Conservation (phyloP, 352 stramenopile species). For the Pythium aristosporum region DNA sequence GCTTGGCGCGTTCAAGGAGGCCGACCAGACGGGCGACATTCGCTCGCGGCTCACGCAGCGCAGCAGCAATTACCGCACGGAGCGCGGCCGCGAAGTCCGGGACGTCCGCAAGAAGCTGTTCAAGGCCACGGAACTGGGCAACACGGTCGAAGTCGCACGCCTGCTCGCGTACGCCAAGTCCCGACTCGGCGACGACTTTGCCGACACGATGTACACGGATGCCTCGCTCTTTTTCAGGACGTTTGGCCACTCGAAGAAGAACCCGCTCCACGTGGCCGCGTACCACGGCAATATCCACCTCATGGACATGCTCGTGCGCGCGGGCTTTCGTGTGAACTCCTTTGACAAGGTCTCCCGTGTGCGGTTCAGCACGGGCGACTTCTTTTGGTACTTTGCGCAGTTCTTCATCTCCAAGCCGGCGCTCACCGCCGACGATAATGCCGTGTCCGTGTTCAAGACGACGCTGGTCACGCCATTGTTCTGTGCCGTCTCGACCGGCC, state of each 20-base stretch:
- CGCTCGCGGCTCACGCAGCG: conserved; percentile 43
- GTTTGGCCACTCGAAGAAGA: conserved; percentile 77
- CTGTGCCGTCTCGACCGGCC: conserved; percentile 61
- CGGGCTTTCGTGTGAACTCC: conserved; percentile 60
- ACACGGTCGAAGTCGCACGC: conserved; percentile 53
- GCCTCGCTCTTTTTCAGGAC: conserved; percentile 48
- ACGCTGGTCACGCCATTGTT: conserved; percentile 71
- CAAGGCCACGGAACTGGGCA: conserved; percentile 66
- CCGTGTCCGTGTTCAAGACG: conserved; percentile 62
- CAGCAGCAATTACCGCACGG: conserved; percentile 39
- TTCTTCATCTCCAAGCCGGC: conserved; percentile 56
- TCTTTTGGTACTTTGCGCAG: conserved; percentile 77
- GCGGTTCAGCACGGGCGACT: conserved; percentile 71
- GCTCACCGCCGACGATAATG: conserved; percentile 45
- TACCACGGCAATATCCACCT: conserved; percentile 67
- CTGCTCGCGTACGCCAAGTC: conserved; percentile 49
- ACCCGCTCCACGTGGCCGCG: conserved; percentile 73
- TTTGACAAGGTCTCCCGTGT: conserved; percentile 75
- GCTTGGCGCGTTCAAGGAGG: conserved; percentile 79
- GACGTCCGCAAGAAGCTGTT: conserved; percentile 75
- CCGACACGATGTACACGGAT: conserved; percentile 57
- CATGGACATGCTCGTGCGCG: conserved; percentile 48
- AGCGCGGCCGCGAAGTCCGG: conserved; percentile 40
- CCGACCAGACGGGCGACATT: conserved; percentile 78
- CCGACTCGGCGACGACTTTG: conserved; percentile 56